Evolutionary conservation across 2,329 filamentous ascomycete genomes (phyloP), one percentile per base, ranked within the genome.

Genomic region (Aspergillus fructus): DNA sequence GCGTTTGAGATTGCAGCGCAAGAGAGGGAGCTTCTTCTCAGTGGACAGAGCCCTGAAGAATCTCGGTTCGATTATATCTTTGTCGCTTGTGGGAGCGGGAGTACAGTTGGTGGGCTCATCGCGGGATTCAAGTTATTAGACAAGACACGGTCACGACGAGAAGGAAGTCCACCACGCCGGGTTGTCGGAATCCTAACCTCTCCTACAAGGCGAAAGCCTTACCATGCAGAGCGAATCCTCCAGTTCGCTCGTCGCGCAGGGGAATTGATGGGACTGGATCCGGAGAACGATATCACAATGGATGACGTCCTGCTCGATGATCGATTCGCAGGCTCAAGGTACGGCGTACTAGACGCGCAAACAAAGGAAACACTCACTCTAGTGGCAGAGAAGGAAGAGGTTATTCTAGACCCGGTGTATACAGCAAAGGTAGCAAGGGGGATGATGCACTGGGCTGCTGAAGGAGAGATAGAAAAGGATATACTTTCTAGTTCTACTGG

Each of bases 81-180:
- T 48, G 71, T 74, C 15, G 71, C 72, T 2, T 73, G 70, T 49
- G 72, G 71, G 11, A 74, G 71, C 58, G 72, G 72, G 8, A 73
- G 71, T 60, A 74, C 72, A 11, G 53, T 72, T 11, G 71, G 65
- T 0, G 72, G 72, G 1, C 51, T 74, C 49, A 67, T 74, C 37
- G 70, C 72, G 1, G 72, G 72, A 3, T 70, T 74, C 33, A 71
- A 68, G 33, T 42, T 74, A 39, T 41, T 68, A n/a, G 67, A 73
- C 41, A 69, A 67, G 49, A 46, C 61, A 11, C 53, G 58, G 33
- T 21, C 24, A 3, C 33, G 27, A 17, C 40, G 27, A 19, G 41
- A 46, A 6, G 9, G 9, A 21, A 40, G 53, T 3, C 34, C 34
- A 24, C 41, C 21, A 7, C 42, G 51, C 21, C 33, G 23, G 11